Base-by-base conservation (phyloP, 805 yeast species). In the Metschnikowia lochheadii region DNA sequence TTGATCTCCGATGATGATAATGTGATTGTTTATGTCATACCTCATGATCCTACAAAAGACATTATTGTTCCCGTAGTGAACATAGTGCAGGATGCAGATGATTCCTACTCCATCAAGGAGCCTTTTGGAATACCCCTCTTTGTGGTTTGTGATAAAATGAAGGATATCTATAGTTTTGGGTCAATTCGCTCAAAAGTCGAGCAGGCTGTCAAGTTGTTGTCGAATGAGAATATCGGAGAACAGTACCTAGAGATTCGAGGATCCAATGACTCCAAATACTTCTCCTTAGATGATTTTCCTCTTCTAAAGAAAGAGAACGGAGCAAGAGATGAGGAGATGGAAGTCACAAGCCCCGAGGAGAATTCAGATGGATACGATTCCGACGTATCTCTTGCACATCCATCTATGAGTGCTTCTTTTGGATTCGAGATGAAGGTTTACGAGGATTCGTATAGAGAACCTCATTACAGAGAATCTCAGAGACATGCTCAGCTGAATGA, bases 81-180 rank as follows among this genome's bases (percentile, higher is more conserved):
- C 35, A 52, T 65, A 39, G 60, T 76, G 56, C 62, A 73, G 58
- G 67, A 75, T 64, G 49, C 70, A 49, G 69, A 70, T 48, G 56
- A 59, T 40, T 64, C 71, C 1, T 67, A 68, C 46, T 65, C 66
- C 10, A 62, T 69, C 11, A 72, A 77, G 0, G 74, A 74, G 40
- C 66, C 83, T 1, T 87, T 89, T 67, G 95, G 90, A 1, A 64
- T 84, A 1, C 98, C 98, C 2, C 81, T 89, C 58, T 83, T 90
- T 57, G 72, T 90, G 29, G 76, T 82, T 0, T 60, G 89, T 47
- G 62, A 76, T 1, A 70, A 72, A 34, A 73, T 72, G 1, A 50
- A 56, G 3, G 92, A 87, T 36, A 64, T 75, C 5, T 58, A 60
- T 2, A 82, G 88, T 21, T 82, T 79, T 60, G 85, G 84, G 5